Evolutionary conservation across 1,284 basidiomycete genomes (phyloP).

Genomic region (Sanghuangporus sanghuang): DNA sequence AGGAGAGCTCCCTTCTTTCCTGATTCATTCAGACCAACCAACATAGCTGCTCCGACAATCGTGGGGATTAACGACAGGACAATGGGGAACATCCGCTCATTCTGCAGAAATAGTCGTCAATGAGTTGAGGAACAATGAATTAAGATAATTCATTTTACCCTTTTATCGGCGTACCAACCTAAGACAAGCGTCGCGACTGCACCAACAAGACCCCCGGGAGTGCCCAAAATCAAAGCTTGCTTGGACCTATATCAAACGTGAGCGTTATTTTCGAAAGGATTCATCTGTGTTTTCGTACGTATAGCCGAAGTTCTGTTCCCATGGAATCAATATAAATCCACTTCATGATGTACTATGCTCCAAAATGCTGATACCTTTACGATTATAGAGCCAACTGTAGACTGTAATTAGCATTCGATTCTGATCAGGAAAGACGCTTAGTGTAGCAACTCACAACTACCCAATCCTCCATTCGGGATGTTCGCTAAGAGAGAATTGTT

Average conservation of each 20-base stretch:
- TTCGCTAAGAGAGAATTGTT: slow-evolving; percentile 38
- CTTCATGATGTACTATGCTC: background rate
- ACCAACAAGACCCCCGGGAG: slow-evolving; percentile 50
- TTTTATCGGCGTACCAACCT: slow-evolving; percentile 63
- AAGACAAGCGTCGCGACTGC: slow-evolving; percentile 45
- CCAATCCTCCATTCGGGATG: slow-evolving; percentile 61
- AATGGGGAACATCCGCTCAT: slow-evolving; percentile 60
- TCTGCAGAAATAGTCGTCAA: slow-evolving; percentile 29
- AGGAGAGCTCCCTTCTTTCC: slow-evolving; percentile 48
- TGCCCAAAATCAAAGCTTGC: slow-evolving; percentile 57
- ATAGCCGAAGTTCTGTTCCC: slow-evolving; percentile 63
- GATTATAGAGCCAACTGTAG: slow-evolving; percentile 49
- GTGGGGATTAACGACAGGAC: slow-evolving; percentile 57
- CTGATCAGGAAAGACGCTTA: too few species aligned
- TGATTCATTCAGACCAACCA: slow-evolving; percentile 51
- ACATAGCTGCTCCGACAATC: slow-evolving; percentile 52
- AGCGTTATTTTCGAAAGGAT: background rate
- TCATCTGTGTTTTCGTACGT: slow-evolving; percentile 33
- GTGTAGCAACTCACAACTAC: slow-evolving; percentile 45
- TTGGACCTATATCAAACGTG: slow-evolving; percentile 37
- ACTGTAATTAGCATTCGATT: background rate
- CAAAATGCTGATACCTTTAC: slow-evolving; percentile 16
- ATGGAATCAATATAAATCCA: background rate
- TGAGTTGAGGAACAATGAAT: background rate
- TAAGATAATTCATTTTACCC: slow-evolving; percentile 29